Evolutionary conservation across 495 filamentous ascomycete genomes (phyloP).

Genomic region (Hyphodiscus hymeniophilus): DNA sequence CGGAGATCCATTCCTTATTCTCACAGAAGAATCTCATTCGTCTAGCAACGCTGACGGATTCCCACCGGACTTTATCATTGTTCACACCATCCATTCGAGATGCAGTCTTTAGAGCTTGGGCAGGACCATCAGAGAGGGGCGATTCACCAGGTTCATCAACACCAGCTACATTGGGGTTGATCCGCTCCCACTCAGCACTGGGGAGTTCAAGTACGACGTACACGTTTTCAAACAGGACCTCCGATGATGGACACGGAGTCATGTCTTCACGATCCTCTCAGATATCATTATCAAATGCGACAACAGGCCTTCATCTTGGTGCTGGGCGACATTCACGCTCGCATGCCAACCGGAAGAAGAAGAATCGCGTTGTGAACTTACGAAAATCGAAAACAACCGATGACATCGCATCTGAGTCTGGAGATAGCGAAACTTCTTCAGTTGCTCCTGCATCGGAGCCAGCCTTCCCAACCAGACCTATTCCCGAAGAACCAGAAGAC

Average conservation of each 20-base stretch:
- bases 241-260: slow-evolving; percentile 35
- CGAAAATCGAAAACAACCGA: slow-evolving; percentile 37
- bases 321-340: slow-evolving; percentile 56
- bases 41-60: slow-evolving; percentile 66
- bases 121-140: slow-evolving; percentile 63
- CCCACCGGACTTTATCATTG: slow-evolving; percentile 78
- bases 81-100: slow-evolving; percentile 79
- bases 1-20: slow-evolving; percentile 75
- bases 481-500: slow-evolving; percentile 46
- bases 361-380: slow-evolving; percentile 89
- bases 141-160: slow-evolving; percentile 50
- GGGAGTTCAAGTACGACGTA: slow-evolving; percentile 54
- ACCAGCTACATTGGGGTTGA: slow-evolving; percentile 44
- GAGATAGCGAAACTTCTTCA: slow-evolving; percentile 28
- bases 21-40: slow-evolving; percentile 83
- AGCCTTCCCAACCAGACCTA: slow-evolving; percentile 5
- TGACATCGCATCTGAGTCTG: slow-evolving; percentile 31
- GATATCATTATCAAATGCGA: slow-evolving; percentile 38
- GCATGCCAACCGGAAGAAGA: slow-evolving; percentile 60
- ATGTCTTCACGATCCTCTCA: slow-evolving; percentile 39
- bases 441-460: slow-evolving; percentile 36
- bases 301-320: slow-evolving; percentile 56
- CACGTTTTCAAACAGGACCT: slow-evolving; percentile 45
- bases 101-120: slow-evolving; percentile 86
- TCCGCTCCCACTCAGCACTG: slow-evolving; percentile 52